A percentile compares a stretch with the other conserved stretches of the same genome.
These are phyloP conservation scores for Suhomyces yuchorum DNA, from an alignment of 1,139 yeast species.

Conservation along the genomic window DNA sequence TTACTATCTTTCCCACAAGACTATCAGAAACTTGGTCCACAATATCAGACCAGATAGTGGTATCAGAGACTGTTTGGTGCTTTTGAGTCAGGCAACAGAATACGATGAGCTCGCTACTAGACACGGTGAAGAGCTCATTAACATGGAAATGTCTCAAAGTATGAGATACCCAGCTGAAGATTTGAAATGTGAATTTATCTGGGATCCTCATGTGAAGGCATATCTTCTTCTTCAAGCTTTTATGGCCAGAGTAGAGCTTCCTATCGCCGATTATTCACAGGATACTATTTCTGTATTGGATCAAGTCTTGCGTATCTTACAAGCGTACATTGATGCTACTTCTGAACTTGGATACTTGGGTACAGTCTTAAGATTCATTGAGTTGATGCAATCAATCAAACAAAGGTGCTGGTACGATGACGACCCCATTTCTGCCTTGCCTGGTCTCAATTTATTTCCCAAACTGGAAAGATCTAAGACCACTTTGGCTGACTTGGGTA, in stretches of 20 bases:
- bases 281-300: slow-evolving; percentile 93
- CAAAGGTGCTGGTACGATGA: slow-evolving; percentile 88
- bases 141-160: slow-evolving; percentile 82
- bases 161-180: slow-evolving; percentile 77
- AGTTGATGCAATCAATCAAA: slow-evolving; percentile 82
- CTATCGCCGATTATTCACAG: slow-evolving; percentile 93
- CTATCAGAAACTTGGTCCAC: slow-evolving; percentile 68
- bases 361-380: slow-evolving; percentile 61
- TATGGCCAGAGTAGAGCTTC: slow-evolving; percentile 79
- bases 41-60: slow-evolving; percentile 53
- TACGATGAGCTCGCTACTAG: slow-evolving; percentile 92
- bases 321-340: slow-evolving; percentile 88
- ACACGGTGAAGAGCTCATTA: slow-evolving; percentile 92
- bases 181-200: slow-evolving; percentile 66
- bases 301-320: slow-evolving; percentile 90
- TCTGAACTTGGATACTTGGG: slow-evolving; percentile 77
- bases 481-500: slow-evolving; percentile 23
- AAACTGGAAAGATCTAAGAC: slow-evolving; percentile 15
- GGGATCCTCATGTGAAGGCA: slow-evolving; percentile 96
- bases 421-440: slow-evolving; percentile 66
- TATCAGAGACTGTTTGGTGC: slow-evolving; percentile 69
- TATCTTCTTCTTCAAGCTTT: slow-evolving; percentile 85
- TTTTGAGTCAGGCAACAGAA: slow-evolving; percentile 81
- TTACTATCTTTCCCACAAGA: slow-evolving; percentile 90
- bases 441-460: slow-evolving; percentile 56